Base-by-base conservation (phyloP, 768 basidiomycete species). In the Pholiota molesta region DNA sequence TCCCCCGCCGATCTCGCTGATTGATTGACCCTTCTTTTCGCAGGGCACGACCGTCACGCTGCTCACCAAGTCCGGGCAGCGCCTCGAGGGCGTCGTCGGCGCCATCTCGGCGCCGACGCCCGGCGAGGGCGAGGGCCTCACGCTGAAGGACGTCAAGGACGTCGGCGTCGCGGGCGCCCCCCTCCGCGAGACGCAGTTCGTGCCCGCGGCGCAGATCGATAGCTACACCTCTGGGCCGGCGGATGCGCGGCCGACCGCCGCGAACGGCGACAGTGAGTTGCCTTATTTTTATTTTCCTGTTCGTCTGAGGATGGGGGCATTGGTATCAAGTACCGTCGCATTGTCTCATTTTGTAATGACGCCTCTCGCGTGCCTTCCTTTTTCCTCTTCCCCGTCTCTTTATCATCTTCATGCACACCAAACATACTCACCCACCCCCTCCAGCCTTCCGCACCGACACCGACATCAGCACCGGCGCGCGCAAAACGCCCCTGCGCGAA, bases 11-110 rank as follows among this genome's bases (percentile, higher is more conserved):
- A 49, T 57, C 8, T 31, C 11, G 29, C 11, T 1, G 44, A 19
- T 23, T 42, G 6, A 33, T 23, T 42, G 6, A 33, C n/a, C 39
- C 63, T 17, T 57, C 14, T 42, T 59, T 47, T 44, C 59, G 55
- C 67, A 90, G 92, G 91, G 92, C 42, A 91, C 89, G 5, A 91
- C 89, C 39, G 81, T 94, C 69, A 90, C 91, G n/a, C 81, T 94
- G 62, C 72, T 75, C 23, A 90, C 89, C 49, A 91, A 91, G 82
- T 81, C 87, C 14, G 78, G 80, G 35, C 81, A 85, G 67, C 90
- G 90, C 65, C 89, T 86, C 72, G 90, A 94, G 71, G 92, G 92
- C 59, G 85, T 86, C 65, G 78, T 94, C 60, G 57, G 57, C 3
- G 17, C 57, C 21, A 35, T 58, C n/a, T 49, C 57, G 19, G 42